These are phyloP conservation scores for Trypanosoma lewisi DNA, from an alignment of 208 protist species.

Conservation along the genomic window DNA sequence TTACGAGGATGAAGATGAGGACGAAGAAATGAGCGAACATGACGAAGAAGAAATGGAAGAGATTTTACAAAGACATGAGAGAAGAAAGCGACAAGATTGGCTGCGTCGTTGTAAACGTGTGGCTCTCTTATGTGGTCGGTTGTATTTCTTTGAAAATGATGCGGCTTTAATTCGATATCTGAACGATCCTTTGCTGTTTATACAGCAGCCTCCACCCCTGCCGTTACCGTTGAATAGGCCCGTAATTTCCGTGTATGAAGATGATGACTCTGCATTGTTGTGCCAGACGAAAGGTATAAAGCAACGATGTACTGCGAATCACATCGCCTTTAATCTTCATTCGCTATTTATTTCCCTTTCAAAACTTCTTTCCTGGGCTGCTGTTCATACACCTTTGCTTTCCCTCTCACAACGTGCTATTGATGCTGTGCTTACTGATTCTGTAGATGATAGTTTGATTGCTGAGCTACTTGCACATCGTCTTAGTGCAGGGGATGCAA, in stretches of 20 bases:
- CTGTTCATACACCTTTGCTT: constrained; percentile 46
- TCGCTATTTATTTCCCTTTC: constrained; percentile 53
- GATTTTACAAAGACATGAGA: constrained; percentile 41
- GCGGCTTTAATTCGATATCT: constrained; percentile 56
- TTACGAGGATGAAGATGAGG: no score
- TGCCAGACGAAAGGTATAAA: constrained; percentile 28
- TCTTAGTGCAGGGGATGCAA: constrained; percentile 59
- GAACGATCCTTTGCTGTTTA: constrained; percentile 66
- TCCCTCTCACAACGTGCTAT: constrained; percentile 50
- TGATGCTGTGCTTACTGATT: constrained; percentile 33
- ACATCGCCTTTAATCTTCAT: constrained; percentile 65
- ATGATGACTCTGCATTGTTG: not conserved
- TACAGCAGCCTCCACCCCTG: constrained; percentile 62
- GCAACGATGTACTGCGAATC: constrained; percentile 61
- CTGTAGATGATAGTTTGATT: constrained; percentile 40
- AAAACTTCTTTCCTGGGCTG: constrained; percentile 84
- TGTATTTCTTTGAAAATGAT: constrained; percentile 82
- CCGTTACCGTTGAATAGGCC: constrained; percentile 29
- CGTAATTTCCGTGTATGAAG: constrained; percentile 27
- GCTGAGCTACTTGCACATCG: constrained; percentile 46
- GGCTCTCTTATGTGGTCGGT: constrained; percentile 47
- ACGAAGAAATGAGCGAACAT: constrained; percentile 68
- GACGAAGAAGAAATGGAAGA: constrained; percentile 75
- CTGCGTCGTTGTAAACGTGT: constrained; percentile 38
- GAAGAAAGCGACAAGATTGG: constrained; percentile 25